phyloP scores from a whole-genome alignment of 768 basidiomycete genomes.

The Amanita molliuscula region DNA sequence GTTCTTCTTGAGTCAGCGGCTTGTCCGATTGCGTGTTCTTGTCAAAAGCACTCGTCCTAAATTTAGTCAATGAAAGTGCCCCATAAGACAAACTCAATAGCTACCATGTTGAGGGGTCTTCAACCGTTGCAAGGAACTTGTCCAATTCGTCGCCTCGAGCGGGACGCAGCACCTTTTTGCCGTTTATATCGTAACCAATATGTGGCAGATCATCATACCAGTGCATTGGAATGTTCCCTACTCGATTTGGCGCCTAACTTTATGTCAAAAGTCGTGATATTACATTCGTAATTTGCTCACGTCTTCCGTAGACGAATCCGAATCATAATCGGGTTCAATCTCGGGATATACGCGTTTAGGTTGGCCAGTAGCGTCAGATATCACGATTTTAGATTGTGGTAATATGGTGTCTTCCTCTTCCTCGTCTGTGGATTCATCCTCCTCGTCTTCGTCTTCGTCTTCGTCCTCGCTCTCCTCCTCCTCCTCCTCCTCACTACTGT shows the following conservation, averaged over 20 bases:
- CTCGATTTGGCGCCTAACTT: constrained; percentile 79
- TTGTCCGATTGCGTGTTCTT: constrained; percentile 79
- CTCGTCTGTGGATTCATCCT: constrained; percentile 26
- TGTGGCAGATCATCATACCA: constrained; percentile 99
- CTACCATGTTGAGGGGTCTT: constrained; percentile 86
- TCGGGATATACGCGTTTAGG: constrained; percentile 78
- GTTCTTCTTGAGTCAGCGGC: constrained; percentile 78
- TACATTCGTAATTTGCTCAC: constrained; percentile 33
- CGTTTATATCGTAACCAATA: constrained; percentile 92
- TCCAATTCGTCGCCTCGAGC: constrained; percentile 95
- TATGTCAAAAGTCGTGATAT: neutral
- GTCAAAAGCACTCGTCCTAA: constrained; percentile 89
- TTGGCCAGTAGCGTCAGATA: constrained; percentile 78
- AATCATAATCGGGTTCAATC: constrained; percentile 86
- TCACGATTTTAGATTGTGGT: constrained; percentile 57
- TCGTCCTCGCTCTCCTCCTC: too few species aligned
- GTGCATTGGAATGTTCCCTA: constrained; percentile 92
- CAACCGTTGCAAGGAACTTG: constrained; percentile 89
- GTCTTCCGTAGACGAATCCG: constrained; percentile 87
- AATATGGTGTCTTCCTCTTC: constrained; percentile 30
- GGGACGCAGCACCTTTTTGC: constrained; percentile 88
- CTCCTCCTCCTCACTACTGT: constrained; percentile 30
- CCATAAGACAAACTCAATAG: constrained; percentile 6
- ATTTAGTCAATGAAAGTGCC: neutral
- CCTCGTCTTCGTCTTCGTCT: constrained; percentile 27